Conservation (phyloP, 257 asterid species). For the Solanum appendiculatum region DNA sequence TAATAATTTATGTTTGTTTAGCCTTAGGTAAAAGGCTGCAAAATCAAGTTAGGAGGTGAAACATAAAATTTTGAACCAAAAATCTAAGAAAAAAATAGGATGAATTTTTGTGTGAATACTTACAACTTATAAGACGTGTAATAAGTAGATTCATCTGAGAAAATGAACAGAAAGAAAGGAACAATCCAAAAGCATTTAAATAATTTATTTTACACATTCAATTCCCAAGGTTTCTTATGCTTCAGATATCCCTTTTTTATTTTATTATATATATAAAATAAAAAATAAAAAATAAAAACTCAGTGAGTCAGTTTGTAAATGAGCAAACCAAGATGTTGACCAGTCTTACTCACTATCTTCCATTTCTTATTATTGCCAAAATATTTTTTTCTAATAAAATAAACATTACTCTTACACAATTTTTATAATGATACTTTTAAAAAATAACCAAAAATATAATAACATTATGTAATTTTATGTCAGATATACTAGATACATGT, state of each 20-base stretch:
- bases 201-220: neutral
- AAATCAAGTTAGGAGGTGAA: neutral
- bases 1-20: neutral
- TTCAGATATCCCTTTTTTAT: neutral
- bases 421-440: neutral
- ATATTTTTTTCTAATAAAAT: neutral
- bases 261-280: neutral
- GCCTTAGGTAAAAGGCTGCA: neutral
- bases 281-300: neutral
- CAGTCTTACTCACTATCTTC: neutral
- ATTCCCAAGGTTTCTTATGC: neutral
- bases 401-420: neutral
- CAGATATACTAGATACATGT: neutral
- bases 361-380: neutral
- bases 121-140: neutral
- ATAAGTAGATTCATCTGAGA: neutral
- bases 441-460: neutral
- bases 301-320: neutral
- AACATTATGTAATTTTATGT: neutral
- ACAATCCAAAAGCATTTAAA: neutral
- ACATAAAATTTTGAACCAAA: neutral
- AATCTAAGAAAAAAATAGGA: neutral
- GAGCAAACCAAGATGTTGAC: slow-evolving; percentile 6
- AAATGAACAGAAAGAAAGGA: neutral
- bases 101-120: neutral